These are phyloP conservation scores for Cryphonectria carpinicola DNA, from an alignment of 2,329 filamentous ascomycete species.

Conservation along the genomic window DNA sequence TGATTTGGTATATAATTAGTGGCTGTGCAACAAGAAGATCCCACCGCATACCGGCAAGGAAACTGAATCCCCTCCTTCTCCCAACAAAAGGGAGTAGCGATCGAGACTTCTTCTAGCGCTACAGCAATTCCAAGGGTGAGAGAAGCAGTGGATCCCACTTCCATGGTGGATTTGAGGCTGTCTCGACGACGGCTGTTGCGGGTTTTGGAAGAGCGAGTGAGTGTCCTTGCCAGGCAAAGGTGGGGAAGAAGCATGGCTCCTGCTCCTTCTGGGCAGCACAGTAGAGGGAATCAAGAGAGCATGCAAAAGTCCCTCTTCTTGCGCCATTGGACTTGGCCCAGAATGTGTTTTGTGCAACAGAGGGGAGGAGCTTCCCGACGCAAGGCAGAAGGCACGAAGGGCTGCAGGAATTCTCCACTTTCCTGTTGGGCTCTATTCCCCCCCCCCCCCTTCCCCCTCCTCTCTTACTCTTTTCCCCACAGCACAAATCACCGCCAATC, in stretches of 20 bases:
- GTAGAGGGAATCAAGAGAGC: not conserved
- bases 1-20: not conserved
- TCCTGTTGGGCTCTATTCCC: not conserved
- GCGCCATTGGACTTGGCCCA: not conserved
- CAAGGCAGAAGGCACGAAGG: not conserved
- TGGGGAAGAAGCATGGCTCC: too few relatives aligned
- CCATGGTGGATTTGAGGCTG: not conserved
- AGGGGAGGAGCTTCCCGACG: not conserved
- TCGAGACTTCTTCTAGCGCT: not conserved
- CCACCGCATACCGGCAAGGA: not conserved
- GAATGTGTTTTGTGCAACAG: not conserved
- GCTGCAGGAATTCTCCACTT: not conserved
- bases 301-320: not conserved
- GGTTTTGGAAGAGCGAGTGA: not conserved
- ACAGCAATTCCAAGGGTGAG: not conserved
- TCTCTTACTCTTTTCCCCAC: not conserved
- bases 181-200: not conserved
- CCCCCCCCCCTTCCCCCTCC: not conserved
- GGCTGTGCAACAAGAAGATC: not conserved
- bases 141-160: not conserved
- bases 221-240: not conserved
- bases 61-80: not conserved
- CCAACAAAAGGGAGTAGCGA: not conserved
- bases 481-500: slow-evolving; percentile 22
- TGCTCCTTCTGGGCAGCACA: too few relatives aligned